Conservation (phyloP, 768 basidiomycete species). For the Tylopilus cervinicoccineus region DNA sequence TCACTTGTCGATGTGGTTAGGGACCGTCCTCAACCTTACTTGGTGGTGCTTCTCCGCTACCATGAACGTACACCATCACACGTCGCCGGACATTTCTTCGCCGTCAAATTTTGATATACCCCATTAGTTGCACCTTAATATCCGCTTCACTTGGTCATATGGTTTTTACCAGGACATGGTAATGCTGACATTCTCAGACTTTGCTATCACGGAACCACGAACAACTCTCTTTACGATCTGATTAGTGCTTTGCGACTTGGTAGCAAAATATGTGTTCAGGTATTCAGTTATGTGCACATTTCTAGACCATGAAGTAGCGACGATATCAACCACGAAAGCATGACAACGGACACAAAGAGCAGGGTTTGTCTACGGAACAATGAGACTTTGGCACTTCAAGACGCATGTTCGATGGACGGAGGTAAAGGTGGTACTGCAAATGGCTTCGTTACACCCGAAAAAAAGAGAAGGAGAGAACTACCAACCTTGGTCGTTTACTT, state of each 20-base stretch:
- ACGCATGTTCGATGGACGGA: neutral
- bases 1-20: conserved; percentile 77
- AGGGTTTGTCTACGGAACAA: neutral
- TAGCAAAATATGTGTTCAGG: conserved; percentile 19
- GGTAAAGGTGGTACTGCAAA: conserved; percentile 2
- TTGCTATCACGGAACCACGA: conserved; percentile 26
- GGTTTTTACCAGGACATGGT: conserved; percentile 28
- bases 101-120: conserved; percentile 37
- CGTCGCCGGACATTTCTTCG: conserved; percentile 34
- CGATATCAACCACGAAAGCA: conserved; percentile 1
- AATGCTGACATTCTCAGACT: conserved; percentile 25
- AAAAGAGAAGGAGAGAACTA: neutral
- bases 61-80: conserved; percentile 26
- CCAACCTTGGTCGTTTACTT: neutral
- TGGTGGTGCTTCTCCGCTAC: conserved; percentile 21
- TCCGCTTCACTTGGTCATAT: conserved; percentile 33
- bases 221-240: conserved; percentile 25
- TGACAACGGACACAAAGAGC: neutral
- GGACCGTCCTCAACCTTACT: conserved; percentile 8
- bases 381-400: neutral
- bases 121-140: conserved; percentile 34
- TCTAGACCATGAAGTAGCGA: neutral
- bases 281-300: conserved; percentile 9
- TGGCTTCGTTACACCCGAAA: neutral
- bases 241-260: conserved; percentile 29